Base-by-base conservation (phyloP, 768 basidiomycete genomes). In the Rhizopogon vulgaris region DNA sequence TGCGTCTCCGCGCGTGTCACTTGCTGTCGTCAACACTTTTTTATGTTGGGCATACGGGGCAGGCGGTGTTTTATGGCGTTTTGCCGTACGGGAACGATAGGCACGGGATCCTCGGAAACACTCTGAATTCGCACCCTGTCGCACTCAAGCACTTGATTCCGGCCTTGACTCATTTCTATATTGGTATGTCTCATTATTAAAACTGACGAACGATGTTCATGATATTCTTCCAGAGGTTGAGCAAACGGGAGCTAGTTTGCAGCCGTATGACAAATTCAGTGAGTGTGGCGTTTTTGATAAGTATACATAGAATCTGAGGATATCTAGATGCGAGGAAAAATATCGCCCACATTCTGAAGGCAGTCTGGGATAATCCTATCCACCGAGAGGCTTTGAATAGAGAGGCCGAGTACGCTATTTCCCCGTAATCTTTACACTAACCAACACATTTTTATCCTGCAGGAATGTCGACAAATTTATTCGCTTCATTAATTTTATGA, bases 231-330 rank as follows among this genome's bases (percentile, higher is more conserved):
- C 64, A 95, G 95, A 98, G 79, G 94, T 97, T 41, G 96, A 99
- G 67, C 87, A 88, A 60, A 99, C 96, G 0, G 96, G 96, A 27
- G 91, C 94, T 18, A 95, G 94, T 63, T 95, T 94, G 0, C 95
- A 98, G 63, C 98, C 98, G 71, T 98, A 96, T 70, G 95, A 96
- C 67, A 94, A 96, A 83, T 95, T 94, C 63, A 90, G 90, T 90
- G 62, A 57, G 87, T 79, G 14, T 4, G 27, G 14, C 15, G 45
- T 52, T 58, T 28, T 10, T n/a, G n/a, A 11, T 47, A 41, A 24
- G 9, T 12, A 9, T 36, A 6, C 27, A 41, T 38, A 7, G 32
- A 40, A 64, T 59, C 25, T 38, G 43, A 28, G 52, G 9, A 53
- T 52, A 34, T n/a, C 36, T 53, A 83, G 83, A 84, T 69, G 78